Percentiles rank a stretch among this genome's conserved stretches.
phyloP scores from a whole-genome alignment of 345 rosid genomes.

The Brassica napus region Da-Ae NC_063452.1:56455001-56455500 shows the following conservation, averaged over 20 bases:
- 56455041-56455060: slow-evolving; percentile 32
- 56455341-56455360: slow-evolving; percentile 27
- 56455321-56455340: slow-evolving; percentile 28
- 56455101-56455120: slow-evolving; percentile 25
- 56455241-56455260: slow-evolving; percentile 31
- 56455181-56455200: slow-evolving; percentile 33
- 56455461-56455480: too few species aligned
- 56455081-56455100: slow-evolving; percentile 41
- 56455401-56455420: slow-evolving; percentile 35
- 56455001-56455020: slow-evolving; percentile 29
- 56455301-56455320: slow-evolving; percentile 34
- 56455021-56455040: slow-evolving; percentile 35
- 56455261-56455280: slow-evolving; percentile 24
- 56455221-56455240: slow-evolving; percentile 11
- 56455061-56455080: slow-evolving; percentile 28
- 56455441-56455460: slow-evolving; percentile 18
- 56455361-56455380: slow-evolving; percentile 27
- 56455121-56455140: slow-evolving; percentile 7
- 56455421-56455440: slow-evolving; percentile 23
- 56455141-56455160: slow-evolving; percentile 29
- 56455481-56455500: too few species aligned
- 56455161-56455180: slow-evolving; percentile 25
- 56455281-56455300: slow-evolving; percentile 28
- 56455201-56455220: slow-evolving; percentile 32
- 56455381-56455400: slow-evolving; percentile 37